These are phyloP conservation scores for Fusarium metavorans DNA, from an alignment of 2,329 filamentous ascomycete genomes.

Conservation along the genomic window DNA sequence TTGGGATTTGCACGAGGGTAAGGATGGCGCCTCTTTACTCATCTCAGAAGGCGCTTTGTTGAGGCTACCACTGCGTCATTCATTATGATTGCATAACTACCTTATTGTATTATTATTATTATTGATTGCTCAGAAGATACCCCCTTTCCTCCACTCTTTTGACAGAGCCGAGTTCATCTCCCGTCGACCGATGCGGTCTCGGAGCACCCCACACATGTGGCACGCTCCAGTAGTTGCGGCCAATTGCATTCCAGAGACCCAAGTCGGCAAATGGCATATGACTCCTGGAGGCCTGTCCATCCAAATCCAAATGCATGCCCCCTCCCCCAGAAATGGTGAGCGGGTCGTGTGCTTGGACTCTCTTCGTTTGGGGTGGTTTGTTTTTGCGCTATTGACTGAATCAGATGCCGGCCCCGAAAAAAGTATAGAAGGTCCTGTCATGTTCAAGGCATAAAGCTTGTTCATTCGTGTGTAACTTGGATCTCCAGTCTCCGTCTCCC, in stretches of 20 bases:
- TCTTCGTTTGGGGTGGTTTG: background rate
- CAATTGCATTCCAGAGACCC: background rate
- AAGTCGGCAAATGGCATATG: background rate
- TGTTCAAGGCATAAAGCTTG: background rate
- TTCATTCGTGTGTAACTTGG: background rate
- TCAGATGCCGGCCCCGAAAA: background rate
- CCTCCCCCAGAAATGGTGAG: background rate
- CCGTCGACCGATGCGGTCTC: background rate
- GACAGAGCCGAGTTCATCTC: background rate
- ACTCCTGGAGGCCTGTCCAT: background rate
- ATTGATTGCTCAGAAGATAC: background rate
- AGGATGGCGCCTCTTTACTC: background rate
- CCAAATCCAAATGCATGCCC: background rate
- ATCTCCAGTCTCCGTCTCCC: background rate
- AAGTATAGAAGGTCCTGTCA: background rate
- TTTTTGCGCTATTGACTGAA: background rate
- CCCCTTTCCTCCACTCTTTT: background rate
- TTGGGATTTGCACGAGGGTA: background rate
- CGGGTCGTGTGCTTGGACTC: background rate
- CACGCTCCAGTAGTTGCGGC: background rate
- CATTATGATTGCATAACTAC: background rate
- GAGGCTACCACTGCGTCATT: background rate
- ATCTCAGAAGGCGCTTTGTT: background rate
- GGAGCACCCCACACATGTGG: background rate
- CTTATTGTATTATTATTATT: background rate